Percentiles rank a stretch among this genome's conserved stretches.
Conservation (phyloP, 352 stramenopile species). For the Phytophthora chlamydospora region DNA sequence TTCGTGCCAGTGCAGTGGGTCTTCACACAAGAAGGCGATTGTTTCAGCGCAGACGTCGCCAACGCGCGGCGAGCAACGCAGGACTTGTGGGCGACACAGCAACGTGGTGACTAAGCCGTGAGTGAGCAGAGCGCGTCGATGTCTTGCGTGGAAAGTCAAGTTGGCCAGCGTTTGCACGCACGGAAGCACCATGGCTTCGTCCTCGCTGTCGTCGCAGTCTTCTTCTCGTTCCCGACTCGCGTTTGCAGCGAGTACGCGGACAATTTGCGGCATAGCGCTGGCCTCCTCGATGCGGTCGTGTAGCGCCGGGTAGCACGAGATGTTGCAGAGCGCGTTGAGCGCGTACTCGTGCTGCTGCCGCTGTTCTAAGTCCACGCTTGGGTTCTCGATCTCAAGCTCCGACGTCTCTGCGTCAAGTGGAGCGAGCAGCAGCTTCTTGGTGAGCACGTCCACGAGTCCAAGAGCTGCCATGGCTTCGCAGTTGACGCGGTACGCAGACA, state of each 20-base stretch:
- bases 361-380: slow-evolving; percentile 56
- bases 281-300: slow-evolving; percentile 80
- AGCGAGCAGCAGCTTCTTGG: slow-evolving; percentile 54
- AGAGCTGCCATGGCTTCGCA: slow-evolving; percentile 78
- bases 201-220: slow-evolving; percentile 21
- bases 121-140: slow-evolving; percentile 63
- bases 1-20: slow-evolving; percentile 52
- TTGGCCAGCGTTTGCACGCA: slow-evolving; percentile 78
- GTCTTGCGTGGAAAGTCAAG: slow-evolving; percentile 64
- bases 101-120: slow-evolving; percentile 61
- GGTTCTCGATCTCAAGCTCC: slow-evolving; percentile 10
- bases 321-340: slow-evolving; percentile 82
- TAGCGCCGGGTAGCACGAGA: slow-evolving; percentile 61
- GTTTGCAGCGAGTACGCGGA: slow-evolving; percentile 52
- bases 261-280: slow-evolving; percentile 49
- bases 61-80: slow-evolving; percentile 46
- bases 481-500: slow-evolving; percentile 69
- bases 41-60: slow-evolving; percentile 72
- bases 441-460: slow-evolving; percentile 70
- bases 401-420: slow-evolving; percentile 18
- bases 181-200: slow-evolving; percentile 59
- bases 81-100: slow-evolving; percentile 36
- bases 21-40: slow-evolving; percentile 72
- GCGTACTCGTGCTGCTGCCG: slow-evolving; percentile 71
- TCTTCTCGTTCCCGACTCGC: slow-evolving; percentile 5